Evolutionary conservation across 2,329 filamentous ascomycete species (phyloP), one percentile per base, ranked within the genome.

Genomic region (Epichloe hybrida): DNA sequence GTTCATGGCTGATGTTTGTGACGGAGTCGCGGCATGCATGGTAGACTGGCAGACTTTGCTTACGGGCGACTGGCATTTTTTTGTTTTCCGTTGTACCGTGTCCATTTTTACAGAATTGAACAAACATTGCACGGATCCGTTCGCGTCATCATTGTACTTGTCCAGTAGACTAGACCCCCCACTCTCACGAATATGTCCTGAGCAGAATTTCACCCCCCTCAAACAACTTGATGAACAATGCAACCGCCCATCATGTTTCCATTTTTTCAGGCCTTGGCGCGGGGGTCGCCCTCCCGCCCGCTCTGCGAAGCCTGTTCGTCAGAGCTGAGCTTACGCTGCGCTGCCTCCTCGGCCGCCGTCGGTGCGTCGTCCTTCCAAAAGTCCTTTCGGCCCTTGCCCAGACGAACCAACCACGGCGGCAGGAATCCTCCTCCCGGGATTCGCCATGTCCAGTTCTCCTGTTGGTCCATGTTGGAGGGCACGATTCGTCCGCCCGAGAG

Each of bases 401-500:
- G 69, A 34, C 88, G 76, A 52, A 73, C 70, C 48, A 88, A 62
- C 88, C 88, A 94, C 0, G 79, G 79, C 0, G 88, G 87, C 23
- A 90, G 67, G 47, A 93, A 68, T 1, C 87, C 87, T 1, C 87
- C 87, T 15, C 87, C 86, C 1, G 82, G 78, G 34, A 90, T 76
- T 60, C 78, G 81, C 71, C 81, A 91, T 0, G 85, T 86, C 88
- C 88, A 94, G 9, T 75, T 78, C 53, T 93, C 88, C 65, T 88
- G 87, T 59, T 84, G 72, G 7, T 84, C 75, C 67, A 88, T 85
- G 67, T 90, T 86, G 5, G 77, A 75, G 0, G 88, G 88, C 7
- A 83, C 76, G 55, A 94, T 77, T 39, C 84, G 79, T 42, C 87
- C 87, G 1, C 80, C 73, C 0, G 80, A 83, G 3, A 69, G 68